Percentiles rank a stretch among this genome's conserved stretches.
phyloP scores from a whole-genome alignment of 352 stramenopile species.

The Pythium sp. region DNA sequence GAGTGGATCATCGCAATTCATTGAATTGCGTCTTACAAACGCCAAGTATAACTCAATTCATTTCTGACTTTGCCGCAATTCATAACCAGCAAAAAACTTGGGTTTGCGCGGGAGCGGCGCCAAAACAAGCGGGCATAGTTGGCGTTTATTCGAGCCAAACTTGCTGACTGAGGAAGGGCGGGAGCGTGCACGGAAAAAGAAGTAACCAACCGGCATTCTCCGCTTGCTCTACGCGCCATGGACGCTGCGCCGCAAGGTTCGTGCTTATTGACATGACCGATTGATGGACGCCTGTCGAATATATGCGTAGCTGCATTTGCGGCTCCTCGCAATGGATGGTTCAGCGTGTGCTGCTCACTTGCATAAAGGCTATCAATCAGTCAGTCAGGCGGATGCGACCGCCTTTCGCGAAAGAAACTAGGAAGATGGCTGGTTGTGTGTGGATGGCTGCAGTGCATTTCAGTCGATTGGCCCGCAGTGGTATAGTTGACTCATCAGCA shows the following conservation, averaged over 20 bases:
- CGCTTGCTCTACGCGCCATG: neutral
- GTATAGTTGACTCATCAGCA: neutral
- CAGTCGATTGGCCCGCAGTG: neutral
- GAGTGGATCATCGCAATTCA: constrained; percentile 30
- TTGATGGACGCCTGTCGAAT: too few relatives aligned
- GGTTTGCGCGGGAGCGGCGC: neutral
- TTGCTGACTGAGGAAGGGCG: neutral
- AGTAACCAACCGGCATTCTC: constrained; percentile 3
- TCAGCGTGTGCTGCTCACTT: neutral
- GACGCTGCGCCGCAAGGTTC: neutral
- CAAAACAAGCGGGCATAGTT: neutral
- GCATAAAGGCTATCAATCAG: neutral
- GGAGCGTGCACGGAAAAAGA: neutral
- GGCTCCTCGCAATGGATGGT: neutral
- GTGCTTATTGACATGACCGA: neutral
- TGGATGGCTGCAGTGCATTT: neutral
- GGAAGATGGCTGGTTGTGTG: neutral
- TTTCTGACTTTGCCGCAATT: constrained; percentile 14
- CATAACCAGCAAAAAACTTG: constrained; percentile 5
- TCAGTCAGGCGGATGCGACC: neutral
- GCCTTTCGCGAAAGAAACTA: neutral
- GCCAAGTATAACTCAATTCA: constrained; percentile 32
- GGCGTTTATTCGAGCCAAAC: neutral
- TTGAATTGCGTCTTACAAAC: constrained; percentile 62
- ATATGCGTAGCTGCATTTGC: neutral